Evolutionary conservation across 139 green algal genomes (phyloP).

Genomic region (Nannochloris sp.): DNA sequence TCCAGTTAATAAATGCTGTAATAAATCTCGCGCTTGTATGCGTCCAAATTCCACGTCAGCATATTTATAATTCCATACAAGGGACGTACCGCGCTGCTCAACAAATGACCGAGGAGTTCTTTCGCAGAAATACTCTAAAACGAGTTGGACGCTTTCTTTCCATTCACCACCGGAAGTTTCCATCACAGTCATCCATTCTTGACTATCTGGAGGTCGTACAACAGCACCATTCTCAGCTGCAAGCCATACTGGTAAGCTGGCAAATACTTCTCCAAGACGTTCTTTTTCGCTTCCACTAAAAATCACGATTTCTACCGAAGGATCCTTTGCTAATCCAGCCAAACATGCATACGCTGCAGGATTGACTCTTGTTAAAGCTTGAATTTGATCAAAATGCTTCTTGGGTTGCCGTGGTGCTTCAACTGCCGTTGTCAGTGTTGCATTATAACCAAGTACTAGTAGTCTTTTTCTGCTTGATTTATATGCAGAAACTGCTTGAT

Average conservation of each 20-base stretch:
- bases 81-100: conserved; percentile 80
- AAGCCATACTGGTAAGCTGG: conserved; percentile 76
- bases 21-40: conserved; percentile 49
- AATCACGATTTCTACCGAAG: conserved; percentile 60
- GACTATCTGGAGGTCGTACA: conserved; percentile 51
- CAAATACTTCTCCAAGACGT: conserved; percentile 82
- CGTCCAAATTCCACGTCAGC: conserved; percentile 86
- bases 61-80: conserved; percentile 98
- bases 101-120: conserved; percentile 89
- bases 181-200: conserved; percentile 63
- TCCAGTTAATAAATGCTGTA: conserved; percentile 97
- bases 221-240: conserved; percentile 96
- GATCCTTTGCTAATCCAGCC: conserved; percentile 41
- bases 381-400: conserved; percentile 64
- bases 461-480: conserved; percentile 39
- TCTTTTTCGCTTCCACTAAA: conserved; percentile 64
- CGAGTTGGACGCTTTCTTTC: conserved; percentile 90
- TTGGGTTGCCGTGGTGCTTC: conserved; percentile 66
- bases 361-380: conserved; percentile 44
- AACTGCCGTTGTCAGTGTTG: conserved; percentile 82
- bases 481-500: conserved; percentile 50
- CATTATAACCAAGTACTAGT: conserved; percentile 94
- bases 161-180: conserved; percentile 79
- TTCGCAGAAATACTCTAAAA: conserved; percentile 98
- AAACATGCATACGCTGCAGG: conserved; percentile 37